These are phyloP conservation scores for Strobilomyces echinocephalus DNA, from an alignment of 768 basidiomycete species.

Conservation along the genomic window DNA sequence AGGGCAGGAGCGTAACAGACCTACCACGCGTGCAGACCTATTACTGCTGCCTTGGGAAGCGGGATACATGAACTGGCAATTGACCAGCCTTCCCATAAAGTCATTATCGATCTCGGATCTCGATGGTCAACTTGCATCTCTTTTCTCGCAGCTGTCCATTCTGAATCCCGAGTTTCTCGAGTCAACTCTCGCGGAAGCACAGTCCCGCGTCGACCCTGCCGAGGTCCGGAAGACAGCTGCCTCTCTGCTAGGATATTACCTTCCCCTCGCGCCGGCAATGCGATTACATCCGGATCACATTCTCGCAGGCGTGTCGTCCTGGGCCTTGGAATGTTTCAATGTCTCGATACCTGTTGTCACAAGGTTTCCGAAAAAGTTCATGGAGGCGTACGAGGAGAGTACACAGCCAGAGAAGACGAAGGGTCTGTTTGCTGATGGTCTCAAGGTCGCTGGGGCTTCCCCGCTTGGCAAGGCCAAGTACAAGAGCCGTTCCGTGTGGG, in stretches of 20 bases:
- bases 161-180: conserved; percentile 24
- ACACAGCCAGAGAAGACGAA: conserved; percentile 9
- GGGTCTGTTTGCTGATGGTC: conserved; percentile 22
- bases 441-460: conserved; percentile 13
- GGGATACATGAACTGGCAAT: conserved; percentile 56
- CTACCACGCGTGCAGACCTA: conserved; percentile 59
- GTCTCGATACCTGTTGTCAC: conserved; percentile 16
- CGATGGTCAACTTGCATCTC: conserved; percentile 9
- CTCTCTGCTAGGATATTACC: conserved; percentile 70
- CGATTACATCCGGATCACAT: conserved; percentile 41
- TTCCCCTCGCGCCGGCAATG: conserved; percentile 46
- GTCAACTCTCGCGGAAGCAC: conserved; percentile 28
- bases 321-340: conserved; percentile 38
- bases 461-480: conserved; percentile 20
- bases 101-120: conserved; percentile 36
- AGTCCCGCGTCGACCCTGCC: conserved; percentile 39
- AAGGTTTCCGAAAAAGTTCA: conserved; percentile 21
- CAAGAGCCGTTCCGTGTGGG: conserved; percentile 24
- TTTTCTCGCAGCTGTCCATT: conserved; percentile 9
- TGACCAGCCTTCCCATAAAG: conserved; percentile 68
- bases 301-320: conserved; percentile 54
- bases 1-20: neutral
- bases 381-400: conserved; percentile 18
- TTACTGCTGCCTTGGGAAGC: conserved; percentile 78
- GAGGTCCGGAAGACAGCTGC: conserved; percentile 59